These are phyloP conservation scores for Xanthoceras sorbifolium DNA, from an alignment of 345 rosid species.

Conservation along the genomic window DNA sequence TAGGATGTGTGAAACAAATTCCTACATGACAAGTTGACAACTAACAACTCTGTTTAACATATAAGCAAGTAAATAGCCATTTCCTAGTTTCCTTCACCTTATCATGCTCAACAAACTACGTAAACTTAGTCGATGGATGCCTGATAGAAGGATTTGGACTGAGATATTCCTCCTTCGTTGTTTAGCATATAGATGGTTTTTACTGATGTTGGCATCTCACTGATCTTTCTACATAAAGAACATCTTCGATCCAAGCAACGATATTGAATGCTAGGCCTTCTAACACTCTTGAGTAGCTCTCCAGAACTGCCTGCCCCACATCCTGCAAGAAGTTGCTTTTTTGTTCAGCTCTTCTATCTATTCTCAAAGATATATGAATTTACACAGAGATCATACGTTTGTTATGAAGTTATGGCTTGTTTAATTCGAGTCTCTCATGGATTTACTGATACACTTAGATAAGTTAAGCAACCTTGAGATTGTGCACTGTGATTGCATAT, in stretches of 20 bases:
- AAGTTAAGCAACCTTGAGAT: neutral
- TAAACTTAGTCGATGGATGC: conserved; percentile 1
- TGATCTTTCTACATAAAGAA: conserved; percentile 65
- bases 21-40: neutral
- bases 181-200: neutral
- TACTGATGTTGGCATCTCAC: conserved; percentile 48
- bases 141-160: conserved; percentile 9
- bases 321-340: conserved; percentile 51
- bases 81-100: neutral
- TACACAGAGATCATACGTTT: neutral
- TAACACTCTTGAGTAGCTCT: conserved; percentile 88
- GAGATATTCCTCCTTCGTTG: conserved; percentile 15
- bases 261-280: conserved; percentile 92
- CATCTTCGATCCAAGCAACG: conserved; percentile 92
- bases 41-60: neutral
- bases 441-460: neutral
- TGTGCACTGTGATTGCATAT: neutral
- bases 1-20: neutral
- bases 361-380: neutral
- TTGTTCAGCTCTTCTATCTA: neutral
- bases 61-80: conserved; percentile 1
- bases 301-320: conserved; percentile 83
- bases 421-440: neutral
- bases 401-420: neutral
- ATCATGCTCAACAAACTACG: neutral